Percentiles rank a stretch among this genome's conserved stretches.
These are phyloP conservation scores for Leccinum griseonigrum DNA, from an alignment of 1,284 basidiomycete genomes.

Conservation along the genomic window DNA sequence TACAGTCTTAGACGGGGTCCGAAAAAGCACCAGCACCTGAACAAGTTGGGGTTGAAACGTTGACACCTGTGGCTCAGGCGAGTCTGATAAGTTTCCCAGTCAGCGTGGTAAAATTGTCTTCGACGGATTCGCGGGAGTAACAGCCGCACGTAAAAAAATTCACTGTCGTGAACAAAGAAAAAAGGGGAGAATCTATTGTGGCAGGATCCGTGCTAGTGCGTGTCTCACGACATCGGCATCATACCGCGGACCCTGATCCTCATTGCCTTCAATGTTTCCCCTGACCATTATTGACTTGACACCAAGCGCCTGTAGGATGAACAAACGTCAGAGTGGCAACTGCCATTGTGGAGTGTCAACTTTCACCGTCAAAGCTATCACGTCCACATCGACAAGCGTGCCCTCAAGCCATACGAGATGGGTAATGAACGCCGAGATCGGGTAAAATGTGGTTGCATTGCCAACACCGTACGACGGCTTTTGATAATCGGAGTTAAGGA, in stretches of 20 bases:
- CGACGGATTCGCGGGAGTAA: conserved; percentile 8
- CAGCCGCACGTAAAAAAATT: not conserved
- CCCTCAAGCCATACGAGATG: conserved; percentile 80
- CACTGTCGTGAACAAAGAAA: not conserved
- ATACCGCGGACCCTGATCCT: conserved; percentile 41
- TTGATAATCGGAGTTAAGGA: conserved; percentile 65
- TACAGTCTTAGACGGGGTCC: not conserved
- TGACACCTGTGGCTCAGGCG: not conserved
- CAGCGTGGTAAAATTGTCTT: not conserved
- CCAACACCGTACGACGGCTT: conserved; percentile 51
- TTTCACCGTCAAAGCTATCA: conserved; percentile 58
- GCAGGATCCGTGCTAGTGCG: conserved; percentile 46
- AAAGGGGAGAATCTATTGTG: conserved; percentile 1
- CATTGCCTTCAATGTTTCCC: conserved; percentile 12
- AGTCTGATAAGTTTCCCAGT: conserved; percentile 2
- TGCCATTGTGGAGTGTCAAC: conserved; percentile 11
- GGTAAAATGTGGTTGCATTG: conserved; percentile 59
- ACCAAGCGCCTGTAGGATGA: conserved; percentile 47
- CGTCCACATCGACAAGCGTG: conserved; percentile 62
- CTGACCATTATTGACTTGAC: conserved; percentile 55
- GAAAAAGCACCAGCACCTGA: not conserved
- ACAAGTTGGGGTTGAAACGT: not conserved
- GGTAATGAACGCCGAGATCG: conserved; percentile 74
- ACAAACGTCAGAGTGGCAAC: conserved; percentile 6
- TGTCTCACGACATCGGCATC: conserved; percentile 48